phyloP scores from a whole-genome alignment of 2,329 filamentous ascomycete species.

The Fusarium ramigenum region DNA sequence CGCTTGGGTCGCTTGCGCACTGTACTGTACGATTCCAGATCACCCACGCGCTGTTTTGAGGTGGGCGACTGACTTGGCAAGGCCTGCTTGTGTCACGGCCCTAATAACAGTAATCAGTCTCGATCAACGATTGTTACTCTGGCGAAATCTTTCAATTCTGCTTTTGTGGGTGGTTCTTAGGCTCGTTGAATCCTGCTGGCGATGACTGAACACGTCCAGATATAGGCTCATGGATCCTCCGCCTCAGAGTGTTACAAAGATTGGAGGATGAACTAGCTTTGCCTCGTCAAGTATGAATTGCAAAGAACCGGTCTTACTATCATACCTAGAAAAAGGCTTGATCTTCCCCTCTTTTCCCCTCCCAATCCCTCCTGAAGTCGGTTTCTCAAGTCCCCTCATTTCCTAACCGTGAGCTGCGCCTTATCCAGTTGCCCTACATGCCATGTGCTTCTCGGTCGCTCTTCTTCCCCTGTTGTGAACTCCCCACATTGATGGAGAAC shows the following conservation, averaged over 20 bases:
- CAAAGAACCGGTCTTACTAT: slow-evolving; percentile 1
- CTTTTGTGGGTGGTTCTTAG: neutral
- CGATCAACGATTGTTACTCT: neutral
- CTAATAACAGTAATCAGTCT: slow-evolving; percentile 13
- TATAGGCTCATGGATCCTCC: neutral
- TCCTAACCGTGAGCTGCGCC: slow-evolving; percentile 23
- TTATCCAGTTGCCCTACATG: slow-evolving; percentile 25
- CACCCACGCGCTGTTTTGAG: slow-evolving; percentile 34
- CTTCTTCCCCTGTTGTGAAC: slow-evolving; percentile 26
- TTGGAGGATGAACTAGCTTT: neutral
- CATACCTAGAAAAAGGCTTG: neutral
- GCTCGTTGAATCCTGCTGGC: neutral
- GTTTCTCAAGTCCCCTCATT: slow-evolving; percentile 15
- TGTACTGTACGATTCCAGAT: slow-evolving; percentile 41
- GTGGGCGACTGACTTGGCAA: slow-evolving; percentile 37
- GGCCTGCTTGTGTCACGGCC: slow-evolving; percentile 37
- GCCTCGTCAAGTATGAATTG: neutral
- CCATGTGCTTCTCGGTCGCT: slow-evolving; percentile 10
- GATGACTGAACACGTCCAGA: neutral
- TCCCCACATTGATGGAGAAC: slow-evolving; percentile 35
- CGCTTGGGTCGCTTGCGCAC: slow-evolving; percentile 22
- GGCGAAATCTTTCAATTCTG: neutral
- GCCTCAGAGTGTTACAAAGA: neutral
- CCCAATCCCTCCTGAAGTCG: slow-evolving; percentile 10
- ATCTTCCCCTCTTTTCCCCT: slow-evolving; percentile 16